Base-by-base conservation (phyloP, 1,284 basidiomycete genomes). In the Ustilago shanxiensis region DNA sequence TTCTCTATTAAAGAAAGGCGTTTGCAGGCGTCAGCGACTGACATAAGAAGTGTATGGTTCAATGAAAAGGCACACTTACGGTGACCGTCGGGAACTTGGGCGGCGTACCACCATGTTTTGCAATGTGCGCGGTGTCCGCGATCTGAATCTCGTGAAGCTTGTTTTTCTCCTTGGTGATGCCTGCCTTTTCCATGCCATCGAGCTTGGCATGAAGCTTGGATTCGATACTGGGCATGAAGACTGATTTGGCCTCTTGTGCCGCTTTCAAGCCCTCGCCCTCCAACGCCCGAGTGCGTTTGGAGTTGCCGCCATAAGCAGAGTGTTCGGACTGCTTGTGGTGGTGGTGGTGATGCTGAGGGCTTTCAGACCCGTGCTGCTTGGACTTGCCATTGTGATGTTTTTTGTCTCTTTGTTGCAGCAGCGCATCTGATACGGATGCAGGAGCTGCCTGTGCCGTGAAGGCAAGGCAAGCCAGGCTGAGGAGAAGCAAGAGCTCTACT, bases 391-490 rank as follows among this genome's bases (percentile, higher is more conserved):
- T 29, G 44, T 28, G 60, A 28, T 63, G 44, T 14, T 51, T 54
- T 11, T 51, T 54, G 14, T 22, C 28, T 9, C 44, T 57, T 6
- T 63, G 59, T 1, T 41, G 49, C 8, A 35, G 41, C 16, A 60
- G 52, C 11, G 60, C 63, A 16, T 60, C 45, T 28, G 29, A 20
- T 7, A 37, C 41, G 3, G 72, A 50, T 18, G 53, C 60, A 1
- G 72, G 73, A 0, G 68, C 68, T 13, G 73, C 68, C 33, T 76
- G 73, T 8, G 68, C 73, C 44, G 68, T 65, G 9, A 71, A 57
- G 10, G 58, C 61, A 22, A 76, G 58, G 29, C 73, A 76, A 18
- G 58, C 56, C 60, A 76, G 41, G 59, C 68, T 61, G 14, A 76
- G 31, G 14, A 72, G 22, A 26, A 72, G 45, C 39, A 67, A 35